Evolutionary conservation across 2,329 filamentous ascomycete species (phyloP).

Genomic region (Cadophora malorum): DNA sequence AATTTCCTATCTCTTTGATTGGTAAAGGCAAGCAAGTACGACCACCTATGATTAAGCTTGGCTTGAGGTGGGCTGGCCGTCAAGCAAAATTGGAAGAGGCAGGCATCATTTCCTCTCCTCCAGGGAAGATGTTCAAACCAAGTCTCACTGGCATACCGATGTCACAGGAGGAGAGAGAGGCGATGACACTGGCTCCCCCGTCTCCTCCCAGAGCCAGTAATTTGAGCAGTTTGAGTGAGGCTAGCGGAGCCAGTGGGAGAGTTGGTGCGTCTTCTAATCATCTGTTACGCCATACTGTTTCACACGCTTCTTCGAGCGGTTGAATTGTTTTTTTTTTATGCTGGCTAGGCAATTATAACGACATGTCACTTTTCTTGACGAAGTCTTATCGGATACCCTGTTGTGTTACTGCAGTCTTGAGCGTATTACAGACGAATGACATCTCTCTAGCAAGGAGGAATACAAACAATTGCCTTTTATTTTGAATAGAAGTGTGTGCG

Average conservation of each 20-base stretch:
- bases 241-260: neutral
- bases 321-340: neutral
- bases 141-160: constrained; percentile 25
- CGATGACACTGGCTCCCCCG: neutral
- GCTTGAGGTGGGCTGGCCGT: constrained; percentile 33
- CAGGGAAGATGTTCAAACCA: constrained; percentile 38
- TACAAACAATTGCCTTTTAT: no score
- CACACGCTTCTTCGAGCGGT: neutral
- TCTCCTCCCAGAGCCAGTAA: neutral
- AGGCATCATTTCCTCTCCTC: constrained; percentile 25
- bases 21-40: constrained; percentile 34
- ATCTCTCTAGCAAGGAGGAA: no score
- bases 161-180: constrained; percentile 23
- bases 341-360: neutral
- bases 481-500: neutral
- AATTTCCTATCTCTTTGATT: constrained; percentile 25
- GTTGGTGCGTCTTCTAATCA: neutral
- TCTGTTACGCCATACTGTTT: neutral
- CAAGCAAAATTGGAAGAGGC: constrained; percentile 22
- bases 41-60: constrained; percentile 26
- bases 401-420: neutral
- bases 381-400: neutral
- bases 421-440: no score
- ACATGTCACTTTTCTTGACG: neutral
- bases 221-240: constrained; percentile 3